These are phyloP conservation scores for Lactuca sativa DNA, from an alignment of 129 eudicot species.

Conservation along the genomic window DNA sequence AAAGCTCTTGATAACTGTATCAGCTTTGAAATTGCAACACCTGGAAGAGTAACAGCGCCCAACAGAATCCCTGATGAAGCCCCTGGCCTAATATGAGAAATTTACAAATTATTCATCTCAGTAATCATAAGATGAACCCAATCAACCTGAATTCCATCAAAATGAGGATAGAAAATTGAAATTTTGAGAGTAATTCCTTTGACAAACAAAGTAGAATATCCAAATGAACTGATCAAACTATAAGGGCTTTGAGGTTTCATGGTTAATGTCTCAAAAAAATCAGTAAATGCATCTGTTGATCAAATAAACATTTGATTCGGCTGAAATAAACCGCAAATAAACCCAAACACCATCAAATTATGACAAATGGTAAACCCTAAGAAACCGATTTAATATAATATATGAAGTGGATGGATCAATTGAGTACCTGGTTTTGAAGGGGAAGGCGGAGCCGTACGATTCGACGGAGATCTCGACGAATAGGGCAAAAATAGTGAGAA, in stretches of 20 bases:
- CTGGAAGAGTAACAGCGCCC: constrained; percentile 85
- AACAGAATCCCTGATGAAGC: constrained; percentile 82
- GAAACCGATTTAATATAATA: constrained; percentile 6
- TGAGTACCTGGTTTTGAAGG: constrained; percentile 58
- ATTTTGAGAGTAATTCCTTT: neutral
- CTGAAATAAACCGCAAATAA: constrained; percentile 6
- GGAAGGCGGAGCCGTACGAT: constrained; percentile 31
- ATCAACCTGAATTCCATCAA: neutral
- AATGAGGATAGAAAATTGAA: neutral
- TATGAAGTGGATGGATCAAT: neutral
- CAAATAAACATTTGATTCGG: neutral
- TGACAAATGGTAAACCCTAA: constrained; percentile 11
- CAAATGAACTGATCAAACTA: neutral
- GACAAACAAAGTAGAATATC: neutral
- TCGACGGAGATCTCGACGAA: constrained; percentile 71
- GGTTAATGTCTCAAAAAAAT: too few species aligned
- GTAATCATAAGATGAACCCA: constrained; percentile 1
- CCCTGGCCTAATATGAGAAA: constrained; percentile 62
- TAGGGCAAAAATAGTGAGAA: constrained; percentile 55
- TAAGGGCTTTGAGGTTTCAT: neutral
- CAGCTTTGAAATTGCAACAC: constrained; percentile 66
- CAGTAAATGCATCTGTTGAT: neutral
- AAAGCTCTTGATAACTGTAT: constrained; percentile 63
- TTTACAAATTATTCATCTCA: constrained; percentile 11
- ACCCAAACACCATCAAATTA: constrained; percentile 23